Percentiles rank a stretch among this genome's conserved stretches.
Evolutionary conservation across 2,329 filamentous ascomycete genomes (phyloP).

Genomic region (Herpotrichia juniperi): DNA sequence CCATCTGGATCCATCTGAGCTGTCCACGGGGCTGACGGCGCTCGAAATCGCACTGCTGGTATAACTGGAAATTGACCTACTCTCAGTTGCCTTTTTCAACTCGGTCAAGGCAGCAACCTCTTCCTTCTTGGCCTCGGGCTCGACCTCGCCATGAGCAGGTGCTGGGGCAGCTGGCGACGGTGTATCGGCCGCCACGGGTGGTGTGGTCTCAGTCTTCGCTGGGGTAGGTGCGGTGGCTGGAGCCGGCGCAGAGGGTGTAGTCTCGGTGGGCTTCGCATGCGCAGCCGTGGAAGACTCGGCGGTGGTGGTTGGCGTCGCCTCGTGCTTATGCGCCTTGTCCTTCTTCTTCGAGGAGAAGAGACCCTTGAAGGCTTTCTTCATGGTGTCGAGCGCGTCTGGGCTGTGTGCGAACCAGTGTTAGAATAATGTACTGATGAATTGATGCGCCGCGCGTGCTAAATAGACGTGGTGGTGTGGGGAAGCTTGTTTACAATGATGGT

Average conservation of each 20-base stretch:
- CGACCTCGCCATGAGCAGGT: slow-evolving; percentile 23
- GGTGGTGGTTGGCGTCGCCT: slow-evolving; percentile 33
- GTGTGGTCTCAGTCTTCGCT: neutral
- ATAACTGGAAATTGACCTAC: slow-evolving; percentile 35
- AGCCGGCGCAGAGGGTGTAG: slow-evolving; percentile 38
- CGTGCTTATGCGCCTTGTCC: slow-evolving; percentile 34
- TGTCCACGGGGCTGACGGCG: slow-evolving; percentile 8
- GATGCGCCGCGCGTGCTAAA: neutral
- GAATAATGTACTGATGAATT: slow-evolving; percentile 1
- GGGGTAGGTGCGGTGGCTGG: slow-evolving; percentile 7
- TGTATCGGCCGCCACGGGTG: slow-evolving; percentile 12
- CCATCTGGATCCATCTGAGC: slow-evolving; percentile 27
- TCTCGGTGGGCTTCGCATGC: slow-evolving; percentile 38
- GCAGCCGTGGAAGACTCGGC: slow-evolving; percentile 23
- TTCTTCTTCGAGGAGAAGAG: slow-evolving; percentile 41
- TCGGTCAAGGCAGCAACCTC: slow-evolving; percentile 33
- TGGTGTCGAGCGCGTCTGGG: slow-evolving; percentile 42
- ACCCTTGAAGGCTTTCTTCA: slow-evolving; percentile 47
- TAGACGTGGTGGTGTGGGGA: neutral
- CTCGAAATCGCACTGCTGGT: neutral
- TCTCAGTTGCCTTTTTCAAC: slow-evolving; percentile 41
- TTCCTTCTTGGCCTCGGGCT: slow-evolving; percentile 26
- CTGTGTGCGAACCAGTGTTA: slow-evolving; percentile 24
- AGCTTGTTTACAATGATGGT: neutral
- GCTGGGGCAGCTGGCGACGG: slow-evolving; percentile 23